Conservation (phyloP, 2,329 filamentous ascomycete genomes). For the Phyllosticta capitalensis region DNA sequence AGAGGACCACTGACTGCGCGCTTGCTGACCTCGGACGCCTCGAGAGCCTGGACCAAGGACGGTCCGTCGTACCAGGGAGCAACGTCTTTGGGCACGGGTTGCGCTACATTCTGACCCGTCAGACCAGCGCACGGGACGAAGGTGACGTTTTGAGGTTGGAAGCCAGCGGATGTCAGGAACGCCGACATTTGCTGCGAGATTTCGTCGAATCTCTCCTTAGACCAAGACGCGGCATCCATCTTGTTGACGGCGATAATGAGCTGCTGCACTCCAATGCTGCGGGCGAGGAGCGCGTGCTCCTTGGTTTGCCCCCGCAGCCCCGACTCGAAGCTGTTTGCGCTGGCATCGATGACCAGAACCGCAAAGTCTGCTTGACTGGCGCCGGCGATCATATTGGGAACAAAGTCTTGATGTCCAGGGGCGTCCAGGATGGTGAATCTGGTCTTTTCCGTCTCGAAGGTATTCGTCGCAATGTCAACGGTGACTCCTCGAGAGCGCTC, state of each 20-base stretch:
- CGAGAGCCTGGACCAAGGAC: conserved; percentile 75
- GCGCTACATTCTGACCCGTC: conserved; percentile 75
- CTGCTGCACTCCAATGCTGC: conserved; percentile 82
- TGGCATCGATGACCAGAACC: conserved; percentile 85
- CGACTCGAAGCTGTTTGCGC: conserved; percentile 84
- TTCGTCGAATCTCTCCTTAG: conserved; percentile 69
- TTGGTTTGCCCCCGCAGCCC: conserved; percentile 88
- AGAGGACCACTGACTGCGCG: conserved; percentile 69
- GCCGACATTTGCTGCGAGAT: conserved; percentile 75
- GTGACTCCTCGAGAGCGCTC: conserved; percentile 86
- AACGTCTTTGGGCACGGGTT: conserved; percentile 41
- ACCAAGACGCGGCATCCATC: conserved; percentile 81
- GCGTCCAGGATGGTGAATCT: conserved; percentile 92
- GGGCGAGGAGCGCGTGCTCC: conserved; percentile 81
- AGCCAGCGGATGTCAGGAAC: conserved; percentile 75
- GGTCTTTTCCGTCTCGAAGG: conserved; percentile 82
- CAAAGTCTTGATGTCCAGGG: conserved; percentile 89
- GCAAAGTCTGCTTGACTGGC: conserved; percentile 94
- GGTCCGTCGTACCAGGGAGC: conserved; percentile 69
- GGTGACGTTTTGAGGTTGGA: conserved; percentile 67
- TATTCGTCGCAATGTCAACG: conserved; percentile 91
- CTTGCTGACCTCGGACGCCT: conserved; percentile 64
- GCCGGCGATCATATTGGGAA: conserved; percentile 98
- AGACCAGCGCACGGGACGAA: conserved; percentile 89
- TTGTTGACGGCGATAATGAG: conserved; percentile 93